A percentile compares a stretch with the other conserved stretches of the same genome.
Evolutionary conservation across 2,329 filamentous ascomycete genomes (phyloP).

Genomic region (Diaporthe destruens): DNA sequence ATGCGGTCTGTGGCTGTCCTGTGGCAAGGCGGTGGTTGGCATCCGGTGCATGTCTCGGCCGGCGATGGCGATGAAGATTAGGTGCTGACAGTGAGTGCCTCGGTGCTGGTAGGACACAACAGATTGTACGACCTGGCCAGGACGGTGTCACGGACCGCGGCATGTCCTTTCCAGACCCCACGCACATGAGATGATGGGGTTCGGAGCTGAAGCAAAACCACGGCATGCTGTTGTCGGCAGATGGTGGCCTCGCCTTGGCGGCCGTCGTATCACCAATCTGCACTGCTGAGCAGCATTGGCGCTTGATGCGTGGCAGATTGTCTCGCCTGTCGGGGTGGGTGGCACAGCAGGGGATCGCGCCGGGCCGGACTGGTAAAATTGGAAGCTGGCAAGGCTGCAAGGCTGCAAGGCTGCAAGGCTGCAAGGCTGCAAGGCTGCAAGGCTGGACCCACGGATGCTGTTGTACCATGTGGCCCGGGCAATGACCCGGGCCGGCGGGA

Average conservation of each 20-base stretch:
- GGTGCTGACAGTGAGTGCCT: conserved; percentile 10
- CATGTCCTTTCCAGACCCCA: background rate
- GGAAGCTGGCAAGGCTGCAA: conserved; percentile 26
- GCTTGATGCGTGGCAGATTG: conserved; percentile 6
- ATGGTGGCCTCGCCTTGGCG: background rate
- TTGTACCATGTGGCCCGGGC: background rate
- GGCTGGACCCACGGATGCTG: too few species aligned
- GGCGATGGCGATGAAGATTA: background rate
- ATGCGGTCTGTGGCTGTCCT: background rate
- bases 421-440: too few species aligned
- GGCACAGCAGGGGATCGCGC: conserved; percentile 3
- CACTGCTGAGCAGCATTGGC: background rate
- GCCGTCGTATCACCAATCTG: conserved; percentile 8
- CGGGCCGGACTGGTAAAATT: background rate
- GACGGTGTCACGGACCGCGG: background rate
- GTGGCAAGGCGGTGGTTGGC: background rate
- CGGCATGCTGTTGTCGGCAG: too few species aligned
- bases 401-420: too few species aligned
- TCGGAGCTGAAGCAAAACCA: background rate
- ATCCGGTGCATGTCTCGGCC: background rate
- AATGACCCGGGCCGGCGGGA: background rate
- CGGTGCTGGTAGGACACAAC: too few species aligned
- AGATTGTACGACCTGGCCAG: background rate
- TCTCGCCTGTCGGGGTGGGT: background rate
- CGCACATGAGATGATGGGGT: conserved; percentile 14